These are phyloP conservation scores for Tolypocladium ovalisporum DNA, from an alignment of 2,329 filamentous ascomycete genomes.

Conservation along the genomic window DNA sequence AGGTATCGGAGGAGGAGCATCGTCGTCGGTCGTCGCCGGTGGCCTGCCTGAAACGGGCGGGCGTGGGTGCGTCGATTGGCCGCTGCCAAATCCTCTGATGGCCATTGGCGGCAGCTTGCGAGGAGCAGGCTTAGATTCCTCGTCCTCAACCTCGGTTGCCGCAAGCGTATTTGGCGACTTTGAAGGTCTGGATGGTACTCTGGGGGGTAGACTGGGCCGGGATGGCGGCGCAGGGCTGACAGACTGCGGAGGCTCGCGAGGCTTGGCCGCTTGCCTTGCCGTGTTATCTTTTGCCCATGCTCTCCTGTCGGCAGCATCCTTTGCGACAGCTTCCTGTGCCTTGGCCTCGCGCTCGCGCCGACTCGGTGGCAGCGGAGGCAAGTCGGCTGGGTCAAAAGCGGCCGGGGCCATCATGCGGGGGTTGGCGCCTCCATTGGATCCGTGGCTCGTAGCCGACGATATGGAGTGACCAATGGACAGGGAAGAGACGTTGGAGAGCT, in stretches of 20 bases:
- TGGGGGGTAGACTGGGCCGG: conserved; percentile 35
- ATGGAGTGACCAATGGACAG: conserved; percentile 34
- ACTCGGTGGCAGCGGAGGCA: conserved; percentile 47
- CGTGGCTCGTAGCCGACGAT: conserved; percentile 37
- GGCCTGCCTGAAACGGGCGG: conserved; percentile 3
- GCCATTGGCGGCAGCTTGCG: conserved; percentile 4
- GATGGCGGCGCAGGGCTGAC: conserved; percentile 15
- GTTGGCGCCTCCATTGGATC: conserved; percentile 26
- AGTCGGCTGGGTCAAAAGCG: conserved; percentile 40
- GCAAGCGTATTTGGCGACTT: conserved; percentile 14
- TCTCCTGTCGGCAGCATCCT: conserved; percentile 2
- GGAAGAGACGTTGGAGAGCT: conserved; percentile 41
- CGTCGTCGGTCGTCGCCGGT: conserved; percentile 7
- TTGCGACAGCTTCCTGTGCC: conserved; percentile 15
- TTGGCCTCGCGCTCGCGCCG: conserved; percentile 41
- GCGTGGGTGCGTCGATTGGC: conserved; percentile 1
- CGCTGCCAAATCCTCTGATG: conserved; percentile 13
- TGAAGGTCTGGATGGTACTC: conserved; percentile 37
- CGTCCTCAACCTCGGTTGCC: neutral
- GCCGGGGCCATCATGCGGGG: conserved; percentile 42
- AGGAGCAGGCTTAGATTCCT: conserved; percentile 1
- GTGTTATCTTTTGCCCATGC: conserved; percentile 3
- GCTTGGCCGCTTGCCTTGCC: conserved; percentile 2
- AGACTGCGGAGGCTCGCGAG: conserved; percentile 9
- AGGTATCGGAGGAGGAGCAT: conserved; percentile 41